These are phyloP conservation scores for Lepidium campestre DNA, from an alignment of 441 rosid species.

Conservation along the genomic window DNA sequence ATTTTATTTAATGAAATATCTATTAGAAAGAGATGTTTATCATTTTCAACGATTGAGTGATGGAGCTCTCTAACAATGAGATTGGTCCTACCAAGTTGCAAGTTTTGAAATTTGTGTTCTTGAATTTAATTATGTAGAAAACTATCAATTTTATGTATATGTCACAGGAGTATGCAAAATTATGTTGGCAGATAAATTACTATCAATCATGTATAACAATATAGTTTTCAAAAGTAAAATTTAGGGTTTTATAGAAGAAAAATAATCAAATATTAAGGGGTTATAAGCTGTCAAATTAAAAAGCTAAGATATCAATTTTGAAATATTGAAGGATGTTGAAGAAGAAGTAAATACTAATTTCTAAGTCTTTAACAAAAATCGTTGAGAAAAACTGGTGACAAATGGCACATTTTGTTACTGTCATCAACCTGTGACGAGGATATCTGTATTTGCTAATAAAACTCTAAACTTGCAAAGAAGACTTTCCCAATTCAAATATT, in stretches of 20 bases:
- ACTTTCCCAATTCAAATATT: constrained; percentile 8
- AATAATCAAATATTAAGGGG: neutral
- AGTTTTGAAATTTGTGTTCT: neutral
- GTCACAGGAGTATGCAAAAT: neutral
- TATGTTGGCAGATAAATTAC: neutral
- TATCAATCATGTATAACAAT: neutral
- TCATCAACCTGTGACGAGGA: constrained; percentile 10
- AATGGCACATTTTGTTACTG: constrained; percentile 15
- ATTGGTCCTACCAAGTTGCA: neutral
- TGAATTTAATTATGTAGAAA: neutral
- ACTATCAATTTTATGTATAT: neutral
- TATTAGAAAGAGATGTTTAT: neutral
- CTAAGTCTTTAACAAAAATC: neutral
- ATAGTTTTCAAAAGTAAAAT: too few relatives aligned
- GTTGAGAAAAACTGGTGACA: neutral
- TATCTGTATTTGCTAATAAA: neutral
- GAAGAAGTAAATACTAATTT: neutral
- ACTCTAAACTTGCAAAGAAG: neutral
- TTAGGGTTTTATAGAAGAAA: too few relatives aligned
- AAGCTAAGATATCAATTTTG: neutral
- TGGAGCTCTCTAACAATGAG: neutral
- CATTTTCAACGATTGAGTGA: neutral
- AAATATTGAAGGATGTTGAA: neutral
- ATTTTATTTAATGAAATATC: neutral
- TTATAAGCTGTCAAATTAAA: neutral